Evolutionary conservation across 495 filamentous ascomycete species (phyloP).

Genomic region (Trichoderma virens): DNA sequence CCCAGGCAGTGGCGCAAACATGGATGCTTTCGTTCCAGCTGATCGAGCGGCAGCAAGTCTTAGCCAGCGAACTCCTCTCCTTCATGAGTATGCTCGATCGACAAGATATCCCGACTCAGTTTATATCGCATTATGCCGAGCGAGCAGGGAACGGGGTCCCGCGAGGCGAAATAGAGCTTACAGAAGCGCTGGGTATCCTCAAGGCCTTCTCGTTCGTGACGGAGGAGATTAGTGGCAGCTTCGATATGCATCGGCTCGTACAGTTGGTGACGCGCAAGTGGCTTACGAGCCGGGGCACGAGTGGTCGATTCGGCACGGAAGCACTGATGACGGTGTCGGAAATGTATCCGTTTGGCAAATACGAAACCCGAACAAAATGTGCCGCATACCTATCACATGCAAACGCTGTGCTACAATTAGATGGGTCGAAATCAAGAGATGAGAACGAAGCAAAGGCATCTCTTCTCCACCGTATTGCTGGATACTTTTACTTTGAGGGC

Average conservation of each 20-base stretch:
- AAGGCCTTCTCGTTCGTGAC: constrained; percentile 37
- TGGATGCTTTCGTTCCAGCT: constrained; percentile 36
- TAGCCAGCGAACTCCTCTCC: constrained; percentile 35
- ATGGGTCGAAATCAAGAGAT: constrained; percentile 12
- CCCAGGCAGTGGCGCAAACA: constrained; percentile 28
- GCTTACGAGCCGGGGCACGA: constrained; percentile 25
- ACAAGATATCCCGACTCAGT: constrained; percentile 30
- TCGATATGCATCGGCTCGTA: constrained; percentile 37
- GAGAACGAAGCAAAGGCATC: constrained; percentile 14
- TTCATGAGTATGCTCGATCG: constrained; percentile 38
- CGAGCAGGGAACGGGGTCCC: constrained; percentile 6
- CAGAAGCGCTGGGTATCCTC: constrained; percentile 30
- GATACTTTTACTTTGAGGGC: constrained; percentile 16
- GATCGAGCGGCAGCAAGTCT: constrained; percentile 26
- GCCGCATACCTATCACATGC: constrained; percentile 31
- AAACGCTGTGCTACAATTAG: constrained; percentile 18
- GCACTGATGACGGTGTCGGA: constrained; percentile 25
- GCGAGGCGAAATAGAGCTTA: constrained; percentile 20
- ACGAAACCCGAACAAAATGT: constrained; percentile 31
- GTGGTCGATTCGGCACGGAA: constrained; percentile 23
- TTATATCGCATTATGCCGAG: constrained; percentile 23
- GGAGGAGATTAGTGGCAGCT: constrained; percentile 16
- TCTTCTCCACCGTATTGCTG: constrained; percentile 11
- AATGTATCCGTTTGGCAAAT: constrained; percentile 25
- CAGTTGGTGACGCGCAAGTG: constrained; percentile 39